Base-by-base conservation (phyloP, 2,329 filamentous ascomycete genomes). In the Diaporthe sp. region DNA sequence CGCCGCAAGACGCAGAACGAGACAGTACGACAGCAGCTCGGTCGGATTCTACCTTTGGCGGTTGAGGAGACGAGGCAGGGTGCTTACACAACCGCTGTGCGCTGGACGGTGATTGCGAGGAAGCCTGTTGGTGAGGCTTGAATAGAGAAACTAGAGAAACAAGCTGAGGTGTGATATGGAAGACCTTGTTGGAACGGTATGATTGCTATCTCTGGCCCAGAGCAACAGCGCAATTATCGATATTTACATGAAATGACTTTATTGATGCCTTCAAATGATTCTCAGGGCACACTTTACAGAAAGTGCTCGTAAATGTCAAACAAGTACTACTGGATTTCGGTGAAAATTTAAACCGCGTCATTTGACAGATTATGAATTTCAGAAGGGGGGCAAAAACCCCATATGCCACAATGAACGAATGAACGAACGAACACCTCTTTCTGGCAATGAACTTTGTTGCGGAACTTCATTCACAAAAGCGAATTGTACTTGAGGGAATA, bases 1-100 rank as follows among this genome's bases (percentile, higher is more conserved):
- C 76, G 77, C 2, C 77, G 76, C 19, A 79, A 77, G 77, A 78
- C 78, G 5, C 74, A 77, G 34, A 78, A 78, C 51, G 75, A 78
- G 68, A 34, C 68, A 4, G 73, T 79, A 72, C 71, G 77, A 6
- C 7, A 53, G 0, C 75, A 78, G 39, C 13, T 78, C 19, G 55
- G 39, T 1, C 75, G 75, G 2, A 61, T 80, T 1, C 61, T 80
- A 10, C 78, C 79, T 22, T 28, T 57, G 7, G 77, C 75, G 1
- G 57, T 73, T 1, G 61, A 79, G 57, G 76, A 79, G 57, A 75
- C 77, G 1, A 68, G 53, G 61, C 55, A 69, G 15, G 78, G 76
- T 1, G 75, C 76, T 2, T 78, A 72, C 22, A 61, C 34, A 1
- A 71, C 53, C 4, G 42, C 73, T 42, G 67, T 71, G 67, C 37